Conservation (phyloP, 495 filamentous ascomycete species). For the Rusavskia elegans region DNA sequence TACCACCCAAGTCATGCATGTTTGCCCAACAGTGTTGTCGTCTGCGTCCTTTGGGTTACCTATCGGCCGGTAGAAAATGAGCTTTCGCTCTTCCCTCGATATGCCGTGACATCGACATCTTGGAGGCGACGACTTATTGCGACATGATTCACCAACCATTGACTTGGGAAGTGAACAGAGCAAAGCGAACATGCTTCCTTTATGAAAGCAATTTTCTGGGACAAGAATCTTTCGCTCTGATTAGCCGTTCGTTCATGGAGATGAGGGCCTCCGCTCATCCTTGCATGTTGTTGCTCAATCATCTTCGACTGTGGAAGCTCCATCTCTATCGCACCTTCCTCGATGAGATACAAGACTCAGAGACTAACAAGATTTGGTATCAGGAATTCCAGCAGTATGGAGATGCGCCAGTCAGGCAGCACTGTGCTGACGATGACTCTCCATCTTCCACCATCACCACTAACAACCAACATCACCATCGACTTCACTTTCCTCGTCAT, state of each 20-base stretch:
- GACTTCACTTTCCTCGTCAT: constrained; percentile 58
- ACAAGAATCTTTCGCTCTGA: too few species aligned
- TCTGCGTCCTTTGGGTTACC: too few species aligned
- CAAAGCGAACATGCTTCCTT: too few species aligned
- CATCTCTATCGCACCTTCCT: not conserved
- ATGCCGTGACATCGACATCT: too few species aligned
- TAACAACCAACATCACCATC: constrained; percentile 37
- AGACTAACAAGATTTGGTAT: constrained; percentile 5
- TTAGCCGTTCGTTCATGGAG: not conserved
- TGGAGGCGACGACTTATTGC: too few species aligned
- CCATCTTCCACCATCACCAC: constrained; percentile 23
- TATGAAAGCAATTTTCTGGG: too few species aligned
- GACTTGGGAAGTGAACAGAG: too few species aligned
- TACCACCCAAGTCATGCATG: not conserved
- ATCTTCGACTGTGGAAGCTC: constrained; percentile 5
- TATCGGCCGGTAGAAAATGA: too few species aligned
- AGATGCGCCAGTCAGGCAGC: constrained; percentile 68
- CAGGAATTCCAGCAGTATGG: constrained; percentile 70
- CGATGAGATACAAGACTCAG: not conserved
- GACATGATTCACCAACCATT: too few species aligned
- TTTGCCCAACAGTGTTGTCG: not conserved
- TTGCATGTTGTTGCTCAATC: not conserved
- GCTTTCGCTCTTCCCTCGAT: too few species aligned
- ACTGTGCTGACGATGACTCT: constrained; percentile 32
- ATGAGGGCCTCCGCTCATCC: not conserved